phyloP scores from a whole-genome alignment of 169 alveolate species.

The Plasmodium vinckei region DNA sequence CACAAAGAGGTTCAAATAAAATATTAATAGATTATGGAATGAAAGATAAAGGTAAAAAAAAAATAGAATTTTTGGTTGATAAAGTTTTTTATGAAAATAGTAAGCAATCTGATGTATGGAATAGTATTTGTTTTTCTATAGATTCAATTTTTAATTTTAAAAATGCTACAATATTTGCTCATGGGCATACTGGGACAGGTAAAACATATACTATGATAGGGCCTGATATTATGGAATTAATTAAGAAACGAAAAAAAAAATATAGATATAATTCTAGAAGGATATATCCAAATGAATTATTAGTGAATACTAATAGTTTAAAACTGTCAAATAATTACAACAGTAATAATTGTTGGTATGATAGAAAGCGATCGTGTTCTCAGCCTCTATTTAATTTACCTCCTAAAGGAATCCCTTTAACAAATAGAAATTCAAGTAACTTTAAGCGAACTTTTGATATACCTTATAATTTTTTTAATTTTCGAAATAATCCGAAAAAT shows the following conservation, averaged over 20 bases:
- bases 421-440: slow-evolving; percentile 40
- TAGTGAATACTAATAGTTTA: slow-evolving; percentile 49
- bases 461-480: slow-evolving; percentile 12
- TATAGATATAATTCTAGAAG: slow-evolving; percentile 3
- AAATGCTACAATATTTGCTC: slow-evolving; percentile 83
- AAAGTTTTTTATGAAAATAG: slow-evolving; percentile 77
- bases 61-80: slow-evolving; percentile 78
- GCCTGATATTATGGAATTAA: slow-evolving; percentile 80
- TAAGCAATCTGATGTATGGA: slow-evolving; percentile 81
- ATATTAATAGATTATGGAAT: slow-evolving; percentile 68
- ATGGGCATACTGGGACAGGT: slow-evolving; percentile 88
- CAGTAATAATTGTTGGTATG: slow-evolving; percentile 52
- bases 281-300: slow-evolving; percentile 22
- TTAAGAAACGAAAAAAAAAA: slow-evolving; percentile 54
- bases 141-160: slow-evolving; percentile 78
- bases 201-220: slow-evolving; percentile 85
- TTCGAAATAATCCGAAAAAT: slow-evolving; percentile 13
- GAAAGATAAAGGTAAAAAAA: slow-evolving; percentile 25
- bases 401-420: slow-evolving; percentile 40
- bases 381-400: slow-evolving; percentile 71
- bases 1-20: slow-evolving; percentile 48
- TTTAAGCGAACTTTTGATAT: slow-evolving; percentile 22
- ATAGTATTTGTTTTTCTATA: slow-evolving; percentile 76
- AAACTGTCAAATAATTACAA: slow-evolving; percentile 39
- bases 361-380: slow-evolving; percentile 75